Evolutionary conservation across 495 filamentous ascomycete genomes (phyloP).

Genomic region (Xylaria grammica): DNA sequence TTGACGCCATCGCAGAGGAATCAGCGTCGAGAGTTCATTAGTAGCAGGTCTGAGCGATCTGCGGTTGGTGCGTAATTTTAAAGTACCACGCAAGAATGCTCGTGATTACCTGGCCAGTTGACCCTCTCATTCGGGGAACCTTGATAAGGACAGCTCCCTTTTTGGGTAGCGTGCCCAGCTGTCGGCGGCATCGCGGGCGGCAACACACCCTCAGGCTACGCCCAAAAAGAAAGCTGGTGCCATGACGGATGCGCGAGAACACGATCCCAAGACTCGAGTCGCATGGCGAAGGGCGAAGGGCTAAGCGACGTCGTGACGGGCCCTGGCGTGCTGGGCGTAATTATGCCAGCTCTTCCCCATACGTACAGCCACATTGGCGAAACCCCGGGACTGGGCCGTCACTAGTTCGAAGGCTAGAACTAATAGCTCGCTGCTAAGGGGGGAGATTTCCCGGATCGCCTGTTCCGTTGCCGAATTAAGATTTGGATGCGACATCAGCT

Average conservation of each 20-base stretch:
- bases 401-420: slow-evolving; percentile 7
- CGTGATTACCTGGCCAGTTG: neutral
- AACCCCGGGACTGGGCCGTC: slow-evolving; percentile 3
- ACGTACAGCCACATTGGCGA: neutral
- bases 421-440: neutral
- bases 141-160: neutral
- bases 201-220: neutral
- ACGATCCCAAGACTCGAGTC: neutral
- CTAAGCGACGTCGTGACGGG: neutral
- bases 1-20: neutral
- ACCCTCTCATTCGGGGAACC: neutral
- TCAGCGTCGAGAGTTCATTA: neutral
- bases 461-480: neutral
- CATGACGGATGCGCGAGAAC: slow-evolving; percentile 1
- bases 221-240: neutral
- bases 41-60: neutral
- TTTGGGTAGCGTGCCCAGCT: neutral
- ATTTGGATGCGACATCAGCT: neutral
- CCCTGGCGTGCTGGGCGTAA: slow-evolving; percentile 1
- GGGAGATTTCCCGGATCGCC: neutral
- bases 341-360: neutral
- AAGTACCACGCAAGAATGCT: neutral
- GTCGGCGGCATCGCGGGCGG: neutral
- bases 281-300: neutral
- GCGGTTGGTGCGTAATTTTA: neutral